These are phyloP conservation scores for Hansenula lynferdii DNA, from an alignment of 1,139 yeast genomes.

Conservation along the genomic window DNA sequence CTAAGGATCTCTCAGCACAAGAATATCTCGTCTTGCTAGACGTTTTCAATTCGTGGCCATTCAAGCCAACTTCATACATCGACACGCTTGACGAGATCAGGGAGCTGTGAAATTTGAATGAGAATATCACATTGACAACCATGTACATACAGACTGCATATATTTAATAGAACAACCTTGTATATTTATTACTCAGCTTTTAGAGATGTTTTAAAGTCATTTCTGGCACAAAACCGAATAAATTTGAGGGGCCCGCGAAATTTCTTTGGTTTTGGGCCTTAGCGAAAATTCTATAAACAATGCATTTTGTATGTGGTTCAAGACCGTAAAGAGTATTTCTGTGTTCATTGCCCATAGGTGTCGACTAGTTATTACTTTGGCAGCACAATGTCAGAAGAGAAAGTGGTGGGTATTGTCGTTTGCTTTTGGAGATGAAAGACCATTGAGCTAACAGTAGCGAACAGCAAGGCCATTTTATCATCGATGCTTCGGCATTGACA, in stretches of 20 bases:
- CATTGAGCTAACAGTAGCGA: not conserved
- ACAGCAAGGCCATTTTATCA: slow-evolving; percentile 32
- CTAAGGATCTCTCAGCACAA: slow-evolving; percentile 45
- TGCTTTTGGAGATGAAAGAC: not conserved
- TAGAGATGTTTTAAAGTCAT: too few species aligned
- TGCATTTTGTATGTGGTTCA: not conserved
- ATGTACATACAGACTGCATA: too few species aligned
- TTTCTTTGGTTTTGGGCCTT: not conserved
- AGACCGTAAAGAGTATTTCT: too few species aligned
- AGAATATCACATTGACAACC: too few species aligned
- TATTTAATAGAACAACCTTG: too few species aligned
- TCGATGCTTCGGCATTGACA: slow-evolving; percentile 56
- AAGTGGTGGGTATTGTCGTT: not conserved
- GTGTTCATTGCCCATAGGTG: too few species aligned
- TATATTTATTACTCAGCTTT: too few species aligned
- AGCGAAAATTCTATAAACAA: not conserved
- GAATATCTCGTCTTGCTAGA: slow-evolving; percentile 50
- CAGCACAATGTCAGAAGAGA: not conserved
- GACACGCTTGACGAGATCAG: too few species aligned
- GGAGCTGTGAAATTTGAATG: too few species aligned
- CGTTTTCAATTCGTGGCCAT: slow-evolving; percentile 74
- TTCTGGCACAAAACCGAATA: too few species aligned
- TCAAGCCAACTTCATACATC: slow-evolving; percentile 56
- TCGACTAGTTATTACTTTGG: too few species aligned
- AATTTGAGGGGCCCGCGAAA: too few species aligned